Conservation (phyloP, 2,329 filamentous ascomycete species). For the Xylariaceae sp. region DNA sequence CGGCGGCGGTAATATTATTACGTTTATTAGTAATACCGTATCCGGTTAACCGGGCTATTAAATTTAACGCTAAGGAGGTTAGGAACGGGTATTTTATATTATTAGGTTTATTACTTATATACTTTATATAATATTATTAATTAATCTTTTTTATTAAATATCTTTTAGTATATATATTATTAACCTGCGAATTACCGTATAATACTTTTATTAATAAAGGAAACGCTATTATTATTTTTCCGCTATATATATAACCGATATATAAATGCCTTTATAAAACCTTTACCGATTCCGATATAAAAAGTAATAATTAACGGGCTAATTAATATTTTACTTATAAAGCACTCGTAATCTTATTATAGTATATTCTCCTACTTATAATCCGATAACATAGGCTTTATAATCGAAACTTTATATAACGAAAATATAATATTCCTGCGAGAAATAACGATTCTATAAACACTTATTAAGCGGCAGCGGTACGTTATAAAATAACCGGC, state of each 20-base stretch:
- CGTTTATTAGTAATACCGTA: too few relatives aligned
- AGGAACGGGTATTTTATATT: too few relatives aligned
- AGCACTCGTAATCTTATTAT: neutral
- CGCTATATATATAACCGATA: neutral
- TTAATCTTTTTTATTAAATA: neutral
- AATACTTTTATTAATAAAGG: neutral
- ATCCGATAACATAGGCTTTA: neutral
- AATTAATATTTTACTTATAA: neutral
- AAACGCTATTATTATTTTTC: neutral
- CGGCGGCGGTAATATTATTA: neutral
- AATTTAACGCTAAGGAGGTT: too few relatives aligned
- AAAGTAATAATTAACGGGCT: too few relatives aligned
- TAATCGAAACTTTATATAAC: neutral
- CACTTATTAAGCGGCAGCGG: too few relatives aligned
- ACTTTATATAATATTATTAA: neutral
- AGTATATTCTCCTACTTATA: neutral
- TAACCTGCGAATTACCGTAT: neutral
- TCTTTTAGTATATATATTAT: neutral
- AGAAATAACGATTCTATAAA: too few relatives aligned
- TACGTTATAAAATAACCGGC: too few relatives aligned
- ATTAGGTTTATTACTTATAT: neutral
- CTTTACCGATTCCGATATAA: too few relatives aligned
- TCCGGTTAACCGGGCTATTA: too few relatives aligned
- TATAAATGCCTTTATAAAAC: neutral
- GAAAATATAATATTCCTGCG: too few relatives aligned